Conservation (phyloP, 2,329 filamentous ascomycete genomes). For the Pyrenochaeta sp. region DNA sequence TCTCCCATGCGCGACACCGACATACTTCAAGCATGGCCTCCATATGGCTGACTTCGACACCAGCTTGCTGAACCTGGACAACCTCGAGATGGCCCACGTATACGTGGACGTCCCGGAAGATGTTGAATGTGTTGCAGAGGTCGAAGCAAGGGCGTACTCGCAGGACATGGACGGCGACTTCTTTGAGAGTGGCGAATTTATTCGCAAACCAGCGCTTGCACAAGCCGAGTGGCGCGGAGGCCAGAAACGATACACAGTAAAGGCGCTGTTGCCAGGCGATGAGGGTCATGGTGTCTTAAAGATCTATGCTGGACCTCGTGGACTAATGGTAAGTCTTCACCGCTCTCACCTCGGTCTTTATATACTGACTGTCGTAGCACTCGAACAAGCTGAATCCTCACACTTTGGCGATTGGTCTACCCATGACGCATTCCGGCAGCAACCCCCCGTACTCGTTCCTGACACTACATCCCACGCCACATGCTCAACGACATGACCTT, state of each 20-base stretch:
- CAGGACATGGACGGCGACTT: constrained; percentile 88
- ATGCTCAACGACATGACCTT: constrained; percentile 95
- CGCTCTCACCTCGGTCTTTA: neutral
- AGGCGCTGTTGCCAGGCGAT: constrained; percentile 89
- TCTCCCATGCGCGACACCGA: constrained; percentile 83
- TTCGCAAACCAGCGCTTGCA: constrained; percentile 85
- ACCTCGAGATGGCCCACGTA: constrained; percentile 91
- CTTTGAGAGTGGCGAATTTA: constrained; percentile 88
- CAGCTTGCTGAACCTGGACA: constrained; percentile 82
- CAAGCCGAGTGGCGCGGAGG: constrained; percentile 92
- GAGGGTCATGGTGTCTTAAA: constrained; percentile 89
- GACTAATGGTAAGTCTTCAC: constrained; percentile 72
- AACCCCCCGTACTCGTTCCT: constrained; percentile 96
- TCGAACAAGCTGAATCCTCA: constrained; percentile 97
- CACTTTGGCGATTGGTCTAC: constrained; percentile 86
- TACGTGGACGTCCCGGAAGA: constrained; percentile 88
- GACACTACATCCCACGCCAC: constrained; percentile 90
- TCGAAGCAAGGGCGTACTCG: constrained; percentile 82
- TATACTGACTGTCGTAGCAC: constrained; percentile 61
- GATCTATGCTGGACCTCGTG: constrained; percentile 91
- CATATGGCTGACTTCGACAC: constrained; percentile 92
- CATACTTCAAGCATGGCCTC: constrained; percentile 84
- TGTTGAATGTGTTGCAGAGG: constrained; percentile 90
- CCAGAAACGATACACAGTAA: constrained; percentile 90
- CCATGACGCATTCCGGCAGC: constrained; percentile 86